These are phyloP conservation scores for Triangularia setosa DNA, from an alignment of 2,329 filamentous ascomycete species.

Conservation along the genomic window DNA sequence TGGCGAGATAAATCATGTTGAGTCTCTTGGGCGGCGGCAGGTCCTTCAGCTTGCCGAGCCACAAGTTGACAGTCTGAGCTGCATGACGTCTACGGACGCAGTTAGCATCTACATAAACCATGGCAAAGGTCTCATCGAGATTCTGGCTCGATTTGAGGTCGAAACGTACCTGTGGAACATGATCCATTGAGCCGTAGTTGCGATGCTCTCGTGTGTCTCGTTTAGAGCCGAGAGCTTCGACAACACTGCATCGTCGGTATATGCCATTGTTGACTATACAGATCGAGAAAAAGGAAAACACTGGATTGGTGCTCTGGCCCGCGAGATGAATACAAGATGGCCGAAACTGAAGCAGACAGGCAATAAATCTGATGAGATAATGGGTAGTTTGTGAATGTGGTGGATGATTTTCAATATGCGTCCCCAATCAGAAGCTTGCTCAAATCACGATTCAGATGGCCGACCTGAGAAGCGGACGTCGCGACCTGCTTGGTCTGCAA, in stretches of 20 bases:
- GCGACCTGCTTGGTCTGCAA: not conserved
- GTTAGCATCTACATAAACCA: conserved; percentile 29
- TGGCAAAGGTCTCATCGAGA: not conserved
- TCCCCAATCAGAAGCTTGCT: conserved; percentile 3
- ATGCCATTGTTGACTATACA: conserved; percentile 62
- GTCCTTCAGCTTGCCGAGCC: conserved; percentile 86
- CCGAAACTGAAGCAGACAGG: not conserved
- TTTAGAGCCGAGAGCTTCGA: conserved; percentile 93
- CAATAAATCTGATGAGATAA: conserved; percentile 1
- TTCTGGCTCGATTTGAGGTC: not conserved
- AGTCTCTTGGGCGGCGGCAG: conserved; percentile 80
- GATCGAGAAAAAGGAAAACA: conserved; percentile 18
- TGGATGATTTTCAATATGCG: not conserved
- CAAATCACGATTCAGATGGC: conserved; percentile 7
- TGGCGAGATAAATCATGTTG: conserved; percentile 90
- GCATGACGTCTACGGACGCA: conserved; percentile 69
- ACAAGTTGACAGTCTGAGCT: conserved; percentile 84
- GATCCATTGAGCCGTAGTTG: conserved; percentile 97
- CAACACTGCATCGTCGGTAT: conserved; percentile 91
- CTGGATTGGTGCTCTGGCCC: not conserved
- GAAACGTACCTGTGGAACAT: conserved; percentile 87
- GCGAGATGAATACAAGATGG: not conserved
- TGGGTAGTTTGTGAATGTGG: conserved; percentile 3
- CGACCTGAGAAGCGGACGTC: not conserved
- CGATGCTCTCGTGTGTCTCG: conserved; percentile 95